Conservation (phyloP, 768 basidiomycete genomes). For the Megacollybia marginata region DNA sequence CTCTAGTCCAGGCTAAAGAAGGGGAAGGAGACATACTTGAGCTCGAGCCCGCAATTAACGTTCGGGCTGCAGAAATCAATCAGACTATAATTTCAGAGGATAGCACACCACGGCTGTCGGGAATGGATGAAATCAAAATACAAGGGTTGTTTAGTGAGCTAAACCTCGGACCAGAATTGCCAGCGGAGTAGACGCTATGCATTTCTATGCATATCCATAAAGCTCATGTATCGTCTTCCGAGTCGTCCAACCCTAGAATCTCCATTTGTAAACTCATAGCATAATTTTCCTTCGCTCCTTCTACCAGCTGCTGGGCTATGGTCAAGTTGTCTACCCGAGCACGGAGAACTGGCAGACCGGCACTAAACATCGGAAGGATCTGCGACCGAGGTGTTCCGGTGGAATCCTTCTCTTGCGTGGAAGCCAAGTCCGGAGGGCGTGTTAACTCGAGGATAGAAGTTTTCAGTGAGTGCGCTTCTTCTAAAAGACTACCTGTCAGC, state of each 20-base stretch:
- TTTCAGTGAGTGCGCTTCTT: slow-evolving; percentile 4
- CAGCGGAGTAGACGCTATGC: background rate
- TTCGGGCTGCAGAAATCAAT: background rate
- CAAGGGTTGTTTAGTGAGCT: background rate
- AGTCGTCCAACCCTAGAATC: slow-evolving; percentile 29
- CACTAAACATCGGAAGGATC: slow-evolving; percentile 33
- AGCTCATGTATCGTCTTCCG: background rate
- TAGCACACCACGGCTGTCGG: background rate
- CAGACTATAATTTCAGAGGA: background rate
- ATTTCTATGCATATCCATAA: background rate
- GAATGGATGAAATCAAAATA: background rate
- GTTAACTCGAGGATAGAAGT: slow-evolving; percentile 12
- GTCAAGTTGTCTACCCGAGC: slow-evolving; percentile 38
- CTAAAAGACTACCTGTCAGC: background rate
- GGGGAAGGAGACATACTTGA: background rate
- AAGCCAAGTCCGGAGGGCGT: slow-evolving; percentile 1
- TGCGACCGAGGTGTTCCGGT: slow-evolving; percentile 27
- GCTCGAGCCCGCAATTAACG: background rate
- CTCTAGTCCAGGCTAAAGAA: background rate
- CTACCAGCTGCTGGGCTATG: slow-evolving; percentile 42
- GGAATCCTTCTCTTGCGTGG: background rate
- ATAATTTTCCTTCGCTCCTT: slow-evolving; percentile 42
- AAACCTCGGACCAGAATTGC: background rate
- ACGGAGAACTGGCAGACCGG: slow-evolving; percentile 39
- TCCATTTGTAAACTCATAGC: slow-evolving; percentile 41